A percentile compares a stretch with the other conserved stretches of the same genome.
Conservation (phyloP, 768 basidiomycete species). For the Cyclocybe aegerita region DNA sequence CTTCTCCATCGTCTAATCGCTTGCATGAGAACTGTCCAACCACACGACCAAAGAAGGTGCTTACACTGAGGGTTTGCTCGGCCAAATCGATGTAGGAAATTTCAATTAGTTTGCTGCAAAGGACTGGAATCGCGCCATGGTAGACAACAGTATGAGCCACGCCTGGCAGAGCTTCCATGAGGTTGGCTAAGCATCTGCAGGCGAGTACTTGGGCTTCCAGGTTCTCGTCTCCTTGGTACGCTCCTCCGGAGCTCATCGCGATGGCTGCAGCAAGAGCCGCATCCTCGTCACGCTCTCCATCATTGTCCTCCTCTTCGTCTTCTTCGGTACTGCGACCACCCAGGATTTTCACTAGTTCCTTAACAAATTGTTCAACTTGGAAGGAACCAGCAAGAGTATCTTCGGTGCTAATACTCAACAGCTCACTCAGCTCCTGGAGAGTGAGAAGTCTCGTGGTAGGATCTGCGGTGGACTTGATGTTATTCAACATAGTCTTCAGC, state of each 20-base stretch:
- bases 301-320: constrained; percentile 76
- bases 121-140: constrained; percentile 95
- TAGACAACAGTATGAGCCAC: constrained; percentile 97
- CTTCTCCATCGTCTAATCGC: constrained; percentile 87
- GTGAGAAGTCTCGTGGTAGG: constrained; percentile 86
- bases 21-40: constrained; percentile 13
- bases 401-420: constrained; percentile 95
- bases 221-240: constrained; percentile 79
- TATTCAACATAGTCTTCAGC: constrained; percentile 87
- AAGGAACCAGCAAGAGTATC: constrained; percentile 97
- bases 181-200: constrained; percentile 93
- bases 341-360: constrained; percentile 88
- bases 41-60: constrained; percentile 28
- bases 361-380: constrained; percentile 88
- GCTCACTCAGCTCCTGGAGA: constrained; percentile 91
- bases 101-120: constrained; percentile 96
- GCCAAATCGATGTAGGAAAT: constrained; percentile 98
- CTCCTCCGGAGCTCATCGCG: constrained; percentile 72
- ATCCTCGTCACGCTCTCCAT: constrained; percentile 77
- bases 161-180: constrained; percentile 98
- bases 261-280: constrained; percentile 86
- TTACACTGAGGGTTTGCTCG: constrained; percentile 95
- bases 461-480: constrained; percentile 83
- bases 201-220: constrained; percentile 95
- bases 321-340: constrained; percentile 73